These are phyloP conservation scores for Rosa persica DNA, from an alignment of 306 rosid genomes.

Conservation along the genomic window DNA sequence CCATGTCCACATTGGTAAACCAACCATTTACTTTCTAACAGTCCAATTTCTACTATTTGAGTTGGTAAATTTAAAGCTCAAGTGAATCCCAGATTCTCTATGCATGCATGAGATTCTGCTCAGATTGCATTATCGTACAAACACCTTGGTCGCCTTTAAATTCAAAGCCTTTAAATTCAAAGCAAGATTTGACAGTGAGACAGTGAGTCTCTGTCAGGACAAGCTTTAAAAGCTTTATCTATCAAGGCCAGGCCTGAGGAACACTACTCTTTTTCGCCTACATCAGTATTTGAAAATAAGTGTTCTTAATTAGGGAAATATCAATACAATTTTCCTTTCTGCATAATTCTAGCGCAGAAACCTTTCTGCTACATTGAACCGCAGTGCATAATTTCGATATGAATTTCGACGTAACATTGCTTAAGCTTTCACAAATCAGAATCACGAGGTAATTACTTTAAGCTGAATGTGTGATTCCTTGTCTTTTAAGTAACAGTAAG, in stretches of 20 bases:
- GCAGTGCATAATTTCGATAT: not conserved
- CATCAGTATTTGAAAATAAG: not conserved
- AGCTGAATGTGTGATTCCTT: not conserved
- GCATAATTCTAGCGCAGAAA: not conserved
- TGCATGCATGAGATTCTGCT: not conserved
- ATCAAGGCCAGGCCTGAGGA: not conserved
- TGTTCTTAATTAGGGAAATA: not conserved
- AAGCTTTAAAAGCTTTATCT: not conserved
- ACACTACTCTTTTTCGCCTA: not conserved
- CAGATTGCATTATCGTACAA: conserved; percentile 4
- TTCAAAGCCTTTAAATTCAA: no score
- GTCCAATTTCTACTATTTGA: not conserved
- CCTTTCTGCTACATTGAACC: not conserved
- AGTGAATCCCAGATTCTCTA: not conserved
- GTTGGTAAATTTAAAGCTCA: not conserved
- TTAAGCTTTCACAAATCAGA: not conserved
- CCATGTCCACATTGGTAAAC: not conserved
- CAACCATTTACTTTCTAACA: not conserved
- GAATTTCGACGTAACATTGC: not conserved
- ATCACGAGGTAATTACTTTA: not conserved
- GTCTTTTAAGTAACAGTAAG: not conserved
- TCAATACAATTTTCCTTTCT: conserved; percentile 5
- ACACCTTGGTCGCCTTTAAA: conserved; percentile 4
- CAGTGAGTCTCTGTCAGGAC: not conserved
- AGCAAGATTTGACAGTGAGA: conserved; percentile 9